Percentiles rank a stretch among this genome's conserved stretches.
phyloP scores from a whole-genome alignment of 495 filamentous ascomycete genomes.

The Aspergillus sclerotioniger region DNA sequence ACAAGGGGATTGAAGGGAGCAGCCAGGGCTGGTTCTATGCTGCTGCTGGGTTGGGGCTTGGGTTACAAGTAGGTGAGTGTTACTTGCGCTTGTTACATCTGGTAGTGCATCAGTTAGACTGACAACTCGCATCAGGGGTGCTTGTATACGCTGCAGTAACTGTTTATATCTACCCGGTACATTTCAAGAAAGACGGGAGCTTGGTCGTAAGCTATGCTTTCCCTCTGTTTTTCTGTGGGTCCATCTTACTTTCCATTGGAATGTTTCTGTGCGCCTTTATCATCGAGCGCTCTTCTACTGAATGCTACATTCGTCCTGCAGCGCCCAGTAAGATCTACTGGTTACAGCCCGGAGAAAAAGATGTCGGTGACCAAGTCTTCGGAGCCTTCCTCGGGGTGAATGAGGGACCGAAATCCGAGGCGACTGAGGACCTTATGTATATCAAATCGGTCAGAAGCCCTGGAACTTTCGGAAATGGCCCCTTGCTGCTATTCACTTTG shows the following conservation, averaged over 20 bases:
- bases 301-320: constrained; percentile 27
- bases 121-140: constrained; percentile 20
- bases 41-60: constrained; percentile 29
- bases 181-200: constrained; percentile 32
- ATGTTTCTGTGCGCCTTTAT: constrained; percentile 45
- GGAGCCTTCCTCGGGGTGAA: constrained; percentile 35
- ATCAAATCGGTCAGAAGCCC: constrained; percentile 34
- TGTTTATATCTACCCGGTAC: constrained; percentile 27
- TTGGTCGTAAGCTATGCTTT: constrained; percentile 37
- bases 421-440: constrained; percentile 25
- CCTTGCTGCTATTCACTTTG: constrained; percentile 22
- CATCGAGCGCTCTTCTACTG: constrained; percentile 35
- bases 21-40: constrained; percentile 34
- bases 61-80: constrained; percentile 33
- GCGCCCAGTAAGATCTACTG: constrained; percentile 40
- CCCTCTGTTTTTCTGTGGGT: constrained; percentile 37
- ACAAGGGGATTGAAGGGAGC: constrained; percentile 40
- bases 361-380: constrained; percentile 42
- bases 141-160: constrained; percentile 35
- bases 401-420: constrained; percentile 19
- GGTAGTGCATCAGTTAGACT: not conserved
- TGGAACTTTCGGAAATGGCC: not conserved
- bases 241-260: constrained; percentile 33
- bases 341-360: constrained; percentile 43
- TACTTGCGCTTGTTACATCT: not conserved